Percentiles rank a stretch among this genome's conserved stretches.
Evolutionary conservation across 2,329 filamentous ascomycete species (phyloP).

Genomic region (Beauveria bassiana): DNA sequence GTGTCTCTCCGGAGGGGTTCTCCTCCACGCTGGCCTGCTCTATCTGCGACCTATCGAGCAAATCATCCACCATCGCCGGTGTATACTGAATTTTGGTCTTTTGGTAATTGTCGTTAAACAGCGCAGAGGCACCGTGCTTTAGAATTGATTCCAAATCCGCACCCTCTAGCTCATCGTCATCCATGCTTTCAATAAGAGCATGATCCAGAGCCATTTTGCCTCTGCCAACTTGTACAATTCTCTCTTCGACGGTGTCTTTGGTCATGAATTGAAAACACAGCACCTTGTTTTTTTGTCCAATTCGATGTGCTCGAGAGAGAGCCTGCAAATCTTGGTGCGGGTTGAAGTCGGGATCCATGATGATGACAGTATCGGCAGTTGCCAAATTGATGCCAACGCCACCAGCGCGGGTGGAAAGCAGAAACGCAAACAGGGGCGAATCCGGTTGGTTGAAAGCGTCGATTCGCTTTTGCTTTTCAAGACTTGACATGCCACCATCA

Average conservation of each 20-base stretch:
- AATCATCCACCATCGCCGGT: conserved; percentile 69
- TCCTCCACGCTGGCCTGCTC: conserved; percentile 62
- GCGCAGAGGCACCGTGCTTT: conserved; percentile 74
- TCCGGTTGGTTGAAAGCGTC: conserved; percentile 85
- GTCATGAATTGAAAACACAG: conserved; percentile 94
- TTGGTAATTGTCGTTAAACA: conserved; percentile 70
- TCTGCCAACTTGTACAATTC: conserved; percentile 90
- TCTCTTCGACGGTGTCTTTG: conserved; percentile 81
- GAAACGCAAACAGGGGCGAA: conserved; percentile 79
- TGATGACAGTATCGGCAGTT: conserved; percentile 95
- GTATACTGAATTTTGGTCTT: conserved; percentile 77
- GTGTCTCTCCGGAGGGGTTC: conserved; percentile 61
- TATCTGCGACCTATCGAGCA: conserved; percentile 78
- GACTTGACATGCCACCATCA: conserved; percentile 71
- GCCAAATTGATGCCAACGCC: conserved; percentile 97
- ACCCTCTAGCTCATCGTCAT: conserved; percentile 68
- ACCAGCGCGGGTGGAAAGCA: conserved; percentile 88
- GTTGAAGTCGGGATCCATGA: conserved; percentile 95
- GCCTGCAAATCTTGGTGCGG: conserved; percentile 97
- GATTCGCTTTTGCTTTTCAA: conserved; percentile 91
- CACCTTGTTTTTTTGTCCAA: conserved; percentile 93
- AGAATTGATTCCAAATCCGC: conserved; percentile 82
- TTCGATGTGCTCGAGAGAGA: conserved; percentile 86
- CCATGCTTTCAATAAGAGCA: conserved; percentile 87
- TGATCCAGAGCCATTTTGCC: conserved; percentile 96